Evolutionary conservation across 2,329 filamentous ascomycete genomes (phyloP).

Genomic region (Aspergillus bombycis): DNA sequence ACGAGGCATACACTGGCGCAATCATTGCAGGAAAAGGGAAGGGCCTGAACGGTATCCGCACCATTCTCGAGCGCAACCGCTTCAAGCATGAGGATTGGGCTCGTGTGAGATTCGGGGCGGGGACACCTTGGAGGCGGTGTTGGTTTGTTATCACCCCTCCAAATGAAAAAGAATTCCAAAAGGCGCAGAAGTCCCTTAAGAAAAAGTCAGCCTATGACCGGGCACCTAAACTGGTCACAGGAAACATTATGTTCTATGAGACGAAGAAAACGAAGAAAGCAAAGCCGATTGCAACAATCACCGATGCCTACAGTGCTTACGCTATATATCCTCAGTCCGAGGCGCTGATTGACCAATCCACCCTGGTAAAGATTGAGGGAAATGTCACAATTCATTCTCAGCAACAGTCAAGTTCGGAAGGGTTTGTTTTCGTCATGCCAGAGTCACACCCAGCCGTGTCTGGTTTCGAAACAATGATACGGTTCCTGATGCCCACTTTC

Average conservation of each 20-base stretch:
- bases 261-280: constrained; percentile 92
- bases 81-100: constrained; percentile 90
- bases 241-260: constrained; percentile 94
- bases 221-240: constrained; percentile 71
- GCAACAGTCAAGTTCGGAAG: constrained; percentile 77
- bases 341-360: constrained; percentile 90
- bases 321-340: constrained; percentile 96
- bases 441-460: constrained; percentile 88
- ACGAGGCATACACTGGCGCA: constrained; percentile 95
- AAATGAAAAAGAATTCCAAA: constrained; percentile 88
- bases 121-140: constrained; percentile 92
- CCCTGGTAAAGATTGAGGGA: constrained; percentile 90
- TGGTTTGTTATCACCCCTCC: constrained; percentile 95
- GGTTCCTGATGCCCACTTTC: constrained; percentile 90
- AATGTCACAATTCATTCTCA: constrained; percentile 83
- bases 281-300: constrained; percentile 86
- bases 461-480: constrained; percentile 93
- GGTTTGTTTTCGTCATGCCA: constrained; percentile 97
- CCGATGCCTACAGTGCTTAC: constrained; percentile 87
- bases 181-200: constrained; percentile 77
- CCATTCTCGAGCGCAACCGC: constrained; percentile 80
- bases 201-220: constrained; percentile 86
- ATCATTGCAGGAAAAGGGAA: constrained; percentile 95
- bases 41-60: constrained; percentile 81
- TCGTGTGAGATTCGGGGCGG: constrained; percentile 90